Evolutionary conservation across 805 yeast species (phyloP).

Genomic region (Spencermartinsiella europaea): DNA sequence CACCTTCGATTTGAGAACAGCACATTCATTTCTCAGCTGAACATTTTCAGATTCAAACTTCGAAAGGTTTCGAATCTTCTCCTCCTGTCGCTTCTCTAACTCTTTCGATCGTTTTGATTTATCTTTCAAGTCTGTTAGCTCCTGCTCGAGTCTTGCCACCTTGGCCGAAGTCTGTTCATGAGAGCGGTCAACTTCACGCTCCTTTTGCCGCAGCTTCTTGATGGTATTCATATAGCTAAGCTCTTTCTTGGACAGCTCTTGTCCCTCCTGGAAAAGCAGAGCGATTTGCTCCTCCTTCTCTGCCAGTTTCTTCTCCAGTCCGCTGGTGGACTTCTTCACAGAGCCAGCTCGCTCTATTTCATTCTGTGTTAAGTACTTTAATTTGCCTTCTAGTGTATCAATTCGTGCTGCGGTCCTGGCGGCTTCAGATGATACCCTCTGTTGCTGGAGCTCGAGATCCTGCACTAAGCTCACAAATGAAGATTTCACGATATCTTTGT

Average conservation of each 20-base stretch:
- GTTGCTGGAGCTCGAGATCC: constrained; percentile 4
- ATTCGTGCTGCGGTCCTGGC: constrained; percentile 16
- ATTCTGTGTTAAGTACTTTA: constrained; percentile 29
- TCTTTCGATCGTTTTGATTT: constrained; percentile 20
- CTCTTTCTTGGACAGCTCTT: constrained; percentile 64
- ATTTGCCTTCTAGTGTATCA: constrained; percentile 26
- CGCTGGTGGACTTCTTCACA: constrained; percentile 10
- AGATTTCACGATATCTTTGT: constrained; percentile 3
- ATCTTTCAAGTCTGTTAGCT: constrained; percentile 37
- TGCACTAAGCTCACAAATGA: background rate
- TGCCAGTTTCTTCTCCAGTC: constrained; percentile 32
- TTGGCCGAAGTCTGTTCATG: constrained; percentile 29
- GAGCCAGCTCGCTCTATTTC: constrained; percentile 21
- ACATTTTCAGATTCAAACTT: constrained; percentile 14
- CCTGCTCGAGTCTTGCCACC: constrained; percentile 32
- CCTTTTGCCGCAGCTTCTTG: constrained; percentile 51
- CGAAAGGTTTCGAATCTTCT: constrained; percentile 13
- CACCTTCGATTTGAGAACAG: constrained; percentile 13
- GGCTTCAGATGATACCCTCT: background rate
- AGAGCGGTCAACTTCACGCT: constrained; percentile 35
- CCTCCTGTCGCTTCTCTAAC: constrained; percentile 19
- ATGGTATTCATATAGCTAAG: constrained; percentile 61
- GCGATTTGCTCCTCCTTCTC: constrained; percentile 58
- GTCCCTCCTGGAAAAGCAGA: constrained; percentile 70
- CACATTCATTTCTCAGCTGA: constrained; percentile 10